Evolutionary conservation across 2,329 filamentous ascomycete species (phyloP).

Genomic region (Colletotrichum godetiae): DNA sequence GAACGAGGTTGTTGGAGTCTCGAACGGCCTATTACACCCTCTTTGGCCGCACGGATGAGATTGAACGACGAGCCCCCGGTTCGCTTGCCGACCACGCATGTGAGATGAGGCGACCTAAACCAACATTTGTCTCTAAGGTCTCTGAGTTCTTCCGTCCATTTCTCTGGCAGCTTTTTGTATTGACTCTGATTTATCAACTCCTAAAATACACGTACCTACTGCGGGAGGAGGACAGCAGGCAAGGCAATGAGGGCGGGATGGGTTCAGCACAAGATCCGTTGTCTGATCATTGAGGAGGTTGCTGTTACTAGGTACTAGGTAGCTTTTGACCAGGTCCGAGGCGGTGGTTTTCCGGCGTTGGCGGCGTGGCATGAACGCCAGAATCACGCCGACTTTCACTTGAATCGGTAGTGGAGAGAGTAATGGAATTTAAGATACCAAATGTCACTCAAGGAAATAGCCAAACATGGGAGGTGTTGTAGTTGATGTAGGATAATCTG

Average conservation of each 20-base stretch:
- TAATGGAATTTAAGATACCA: background rate
- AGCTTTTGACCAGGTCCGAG: background rate
- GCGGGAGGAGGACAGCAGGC: no score
- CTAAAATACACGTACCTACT: no score
- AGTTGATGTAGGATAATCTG: background rate
- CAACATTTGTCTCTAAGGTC: background rate
- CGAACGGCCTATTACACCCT: slow-evolving; percentile 45
- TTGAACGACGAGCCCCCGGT: slow-evolving; percentile 18
- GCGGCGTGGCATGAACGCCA: background rate
- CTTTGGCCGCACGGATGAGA: slow-evolving; percentile 38
- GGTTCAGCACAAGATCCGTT: background rate
- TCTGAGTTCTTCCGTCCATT: background rate
- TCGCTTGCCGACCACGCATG: slow-evolving; percentile 38
- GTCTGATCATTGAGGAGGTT: background rate
- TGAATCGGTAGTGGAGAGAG: background rate
- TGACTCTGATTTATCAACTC: no score
- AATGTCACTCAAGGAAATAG: background rate
- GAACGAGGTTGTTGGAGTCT: slow-evolving; percentile 41
- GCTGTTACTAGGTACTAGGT: background rate
- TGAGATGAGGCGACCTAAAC: background rate
- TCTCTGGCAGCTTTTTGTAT: background rate
- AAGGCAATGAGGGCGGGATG: no score
- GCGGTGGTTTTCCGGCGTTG: background rate
- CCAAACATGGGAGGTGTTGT: background rate
- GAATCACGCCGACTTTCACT: background rate